A percentile compares a stretch with the other conserved stretches of the same genome.
phyloP scores from a whole-genome alignment of 805 yeast species.

The Pichia cephalocereana region DNA sequence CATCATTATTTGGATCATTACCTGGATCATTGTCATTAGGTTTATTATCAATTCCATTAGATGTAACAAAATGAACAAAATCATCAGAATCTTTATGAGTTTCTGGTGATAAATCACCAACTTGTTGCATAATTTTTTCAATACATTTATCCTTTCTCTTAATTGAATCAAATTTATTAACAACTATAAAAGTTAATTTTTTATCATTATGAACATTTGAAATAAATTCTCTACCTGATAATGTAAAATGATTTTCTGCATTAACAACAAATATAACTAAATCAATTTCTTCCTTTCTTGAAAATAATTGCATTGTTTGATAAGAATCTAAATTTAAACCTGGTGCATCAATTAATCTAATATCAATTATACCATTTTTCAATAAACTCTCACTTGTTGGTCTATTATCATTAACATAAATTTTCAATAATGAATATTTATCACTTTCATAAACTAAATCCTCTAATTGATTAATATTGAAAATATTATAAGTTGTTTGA shows the following conservation, averaged over 20 bases:
- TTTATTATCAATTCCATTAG: slow-evolving; percentile 26
- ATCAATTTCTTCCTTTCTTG: slow-evolving; percentile 96
- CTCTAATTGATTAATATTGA: slow-evolving; percentile 46
- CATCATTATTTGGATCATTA: slow-evolving; percentile 18
- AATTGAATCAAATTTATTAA: slow-evolving; percentile 84
- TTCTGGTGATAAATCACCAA: slow-evolving; percentile 78
- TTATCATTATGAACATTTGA: slow-evolving; percentile 86
- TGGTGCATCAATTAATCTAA: slow-evolving; percentile 92
- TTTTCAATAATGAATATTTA: slow-evolving; percentile 60
- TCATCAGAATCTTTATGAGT: slow-evolving; percentile 83
- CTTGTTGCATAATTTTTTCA: slow-evolving; percentile 71
- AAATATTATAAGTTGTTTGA: slow-evolving; percentile 55
- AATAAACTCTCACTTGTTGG: slow-evolving; percentile 60
- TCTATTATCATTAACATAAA: slow-evolving; percentile 74
- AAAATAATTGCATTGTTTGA: slow-evolving; percentile 90
- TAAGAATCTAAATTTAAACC: slow-evolving; percentile 90
- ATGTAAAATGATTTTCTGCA: slow-evolving; percentile 92
- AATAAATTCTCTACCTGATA: slow-evolving; percentile 90
- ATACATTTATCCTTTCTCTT: slow-evolving; percentile 73
- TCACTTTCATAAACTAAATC: slow-evolving; percentile 69
- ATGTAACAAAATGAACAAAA: slow-evolving; percentile 87
- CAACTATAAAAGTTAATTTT: slow-evolving; percentile 86
- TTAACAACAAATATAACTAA: slow-evolving; percentile 91
- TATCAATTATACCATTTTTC: slow-evolving; percentile 86
- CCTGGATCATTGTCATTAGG: slow-evolving; percentile 5